Conservation (phyloP, 192 early-diverging fungal species). For the Dissophora ornata region DNA sequence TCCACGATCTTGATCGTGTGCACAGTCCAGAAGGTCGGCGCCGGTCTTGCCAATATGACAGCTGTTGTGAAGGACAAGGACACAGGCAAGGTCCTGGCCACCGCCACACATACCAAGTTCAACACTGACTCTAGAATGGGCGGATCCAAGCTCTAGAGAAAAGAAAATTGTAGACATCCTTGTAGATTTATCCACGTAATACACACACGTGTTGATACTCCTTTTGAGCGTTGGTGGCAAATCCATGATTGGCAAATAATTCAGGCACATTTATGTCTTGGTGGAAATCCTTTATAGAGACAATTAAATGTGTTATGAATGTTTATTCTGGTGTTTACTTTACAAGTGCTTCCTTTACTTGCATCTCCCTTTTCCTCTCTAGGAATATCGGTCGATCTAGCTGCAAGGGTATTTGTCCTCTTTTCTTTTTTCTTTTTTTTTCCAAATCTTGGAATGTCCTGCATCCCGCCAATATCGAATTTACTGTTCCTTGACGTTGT, state of each 20-base stretch:
- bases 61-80: slow-evolving; percentile 42
- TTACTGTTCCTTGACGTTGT: slow-evolving; percentile 40
- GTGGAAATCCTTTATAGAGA: too few species aligned
- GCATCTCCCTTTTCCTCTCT: slow-evolving; percentile 3
- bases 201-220: too few species aligned
- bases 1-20: slow-evolving; percentile 44
- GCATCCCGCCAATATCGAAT: slow-evolving; percentile 3
- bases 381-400: slow-evolving; percentile 12
- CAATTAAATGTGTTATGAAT: neutral
- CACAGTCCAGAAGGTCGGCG: slow-evolving; percentile 43
- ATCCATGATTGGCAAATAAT: too few species aligned
- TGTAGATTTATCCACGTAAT: too few species aligned
- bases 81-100: slow-evolving; percentile 36
- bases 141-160: slow-evolving; percentile 34
- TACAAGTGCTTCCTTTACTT: slow-evolving; percentile 6
- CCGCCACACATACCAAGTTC: slow-evolving; percentile 51
- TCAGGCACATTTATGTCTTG: too few species aligned
- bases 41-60: slow-evolving; percentile 40
- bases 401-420: slow-evolving; percentile 13
- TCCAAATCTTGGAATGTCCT: slow-evolving; percentile 21
- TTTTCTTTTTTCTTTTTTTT: slow-evolving; percentile 3
- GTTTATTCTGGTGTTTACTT: slow-evolving; percentile 10
- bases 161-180: too few species aligned
- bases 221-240: too few species aligned
- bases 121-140: slow-evolving; percentile 52